Percentiles rank a stretch among this genome's conserved stretches.
phyloP scores from a whole-genome alignment of 2,329 filamentous ascomycete genomes.

The Nannizzia gypsea region DNA sequence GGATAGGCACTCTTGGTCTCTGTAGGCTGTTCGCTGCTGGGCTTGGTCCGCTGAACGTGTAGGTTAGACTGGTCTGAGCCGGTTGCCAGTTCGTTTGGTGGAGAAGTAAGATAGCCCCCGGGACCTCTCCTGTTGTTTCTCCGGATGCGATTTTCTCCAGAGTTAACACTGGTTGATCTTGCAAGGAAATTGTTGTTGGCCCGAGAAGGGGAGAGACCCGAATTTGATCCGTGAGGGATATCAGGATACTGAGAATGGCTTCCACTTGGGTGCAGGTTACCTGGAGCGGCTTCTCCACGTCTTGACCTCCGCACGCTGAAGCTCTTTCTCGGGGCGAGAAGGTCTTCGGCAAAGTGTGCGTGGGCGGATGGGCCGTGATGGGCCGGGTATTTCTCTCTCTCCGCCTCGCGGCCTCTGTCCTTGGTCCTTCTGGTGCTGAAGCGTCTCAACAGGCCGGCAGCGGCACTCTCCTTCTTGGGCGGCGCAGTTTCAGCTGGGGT shows the following conservation, averaged over 20 bases:
- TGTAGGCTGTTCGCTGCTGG: constrained; percentile 41
- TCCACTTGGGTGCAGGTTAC: constrained; percentile 46
- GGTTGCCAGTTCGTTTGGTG: constrained; percentile 57
- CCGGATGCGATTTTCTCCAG: constrained; percentile 60
- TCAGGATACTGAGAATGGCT: constrained; percentile 64
- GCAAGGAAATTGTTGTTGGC: constrained; percentile 62
- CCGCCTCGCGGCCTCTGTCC: constrained; percentile 38
- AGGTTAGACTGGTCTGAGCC: constrained; percentile 64
- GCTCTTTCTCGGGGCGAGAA: constrained; percentile 62
- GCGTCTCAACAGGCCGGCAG: constrained; percentile 69
- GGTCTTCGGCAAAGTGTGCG: constrained; percentile 65
- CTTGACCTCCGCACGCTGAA: constrained; percentile 65
- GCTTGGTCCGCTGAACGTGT: constrained; percentile 30
- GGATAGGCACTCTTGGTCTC: constrained; percentile 46
- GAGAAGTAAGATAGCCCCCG: constrained; percentile 42
- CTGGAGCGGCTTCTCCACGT: constrained; percentile 42
- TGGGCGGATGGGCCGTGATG: constrained; percentile 64
- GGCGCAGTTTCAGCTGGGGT: constrained; percentile 47
- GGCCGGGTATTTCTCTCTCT: constrained; percentile 44
- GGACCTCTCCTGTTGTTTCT: constrained; percentile 46
- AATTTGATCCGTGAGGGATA: constrained; percentile 60
- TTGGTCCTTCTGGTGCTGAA: constrained; percentile 72
- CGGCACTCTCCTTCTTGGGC: constrained; percentile 74
- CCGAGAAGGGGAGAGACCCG: constrained; percentile 47
- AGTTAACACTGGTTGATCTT: constrained; percentile 84